phyloP scores from a whole-genome alignment of 2,329 filamentous ascomycete species.

The Chalaropsis thielavioides region DNA sequence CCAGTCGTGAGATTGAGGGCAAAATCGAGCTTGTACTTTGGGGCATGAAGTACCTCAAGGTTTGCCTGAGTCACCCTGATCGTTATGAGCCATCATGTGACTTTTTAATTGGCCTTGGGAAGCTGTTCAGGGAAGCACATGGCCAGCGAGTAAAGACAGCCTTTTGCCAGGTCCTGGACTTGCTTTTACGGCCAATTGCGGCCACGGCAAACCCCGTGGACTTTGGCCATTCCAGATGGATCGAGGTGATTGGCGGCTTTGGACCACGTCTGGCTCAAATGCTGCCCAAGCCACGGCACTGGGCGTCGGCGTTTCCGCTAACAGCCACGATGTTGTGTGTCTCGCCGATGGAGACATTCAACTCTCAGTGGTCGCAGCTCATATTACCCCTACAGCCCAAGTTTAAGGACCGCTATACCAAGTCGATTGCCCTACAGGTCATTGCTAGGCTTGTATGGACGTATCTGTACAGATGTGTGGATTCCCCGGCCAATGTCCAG shows the following conservation, averaged over 20 bases:
- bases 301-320: constrained; percentile 75
- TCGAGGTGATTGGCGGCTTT: constrained; percentile 64
- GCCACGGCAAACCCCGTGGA: constrained; percentile 62
- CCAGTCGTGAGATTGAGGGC: constrained; percentile 55
- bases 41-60: constrained; percentile 77
- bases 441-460: constrained; percentile 88
- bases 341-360: constrained; percentile 71
- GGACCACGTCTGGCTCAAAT: constrained; percentile 69
- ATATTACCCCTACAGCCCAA: constrained; percentile 64
- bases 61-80: constrained; percentile 58
- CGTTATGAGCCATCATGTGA: constrained; percentile 79
- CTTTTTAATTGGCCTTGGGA: constrained; percentile 68
- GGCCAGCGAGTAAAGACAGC: constrained; percentile 84
- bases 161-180: constrained; percentile 84
- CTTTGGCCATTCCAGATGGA: constrained; percentile 71
- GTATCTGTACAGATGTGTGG: constrained; percentile 73
- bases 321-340: constrained; percentile 78
- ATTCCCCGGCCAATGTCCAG: constrained; percentile 50
- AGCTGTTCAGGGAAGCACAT: constrained; percentile 70
- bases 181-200: constrained; percentile 73
- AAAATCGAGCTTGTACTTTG: constrained; percentile 77
- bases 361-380: constrained; percentile 72
- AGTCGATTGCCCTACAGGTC: constrained; percentile 71
- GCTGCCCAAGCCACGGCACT: constrained; percentile 83
- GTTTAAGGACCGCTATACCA: constrained; percentile 67